Percentiles rank a stretch among this genome's conserved stretches.
Conservation (phyloP, 352 stramenopile genomes). For the Pythium myriotylum region DNA sequence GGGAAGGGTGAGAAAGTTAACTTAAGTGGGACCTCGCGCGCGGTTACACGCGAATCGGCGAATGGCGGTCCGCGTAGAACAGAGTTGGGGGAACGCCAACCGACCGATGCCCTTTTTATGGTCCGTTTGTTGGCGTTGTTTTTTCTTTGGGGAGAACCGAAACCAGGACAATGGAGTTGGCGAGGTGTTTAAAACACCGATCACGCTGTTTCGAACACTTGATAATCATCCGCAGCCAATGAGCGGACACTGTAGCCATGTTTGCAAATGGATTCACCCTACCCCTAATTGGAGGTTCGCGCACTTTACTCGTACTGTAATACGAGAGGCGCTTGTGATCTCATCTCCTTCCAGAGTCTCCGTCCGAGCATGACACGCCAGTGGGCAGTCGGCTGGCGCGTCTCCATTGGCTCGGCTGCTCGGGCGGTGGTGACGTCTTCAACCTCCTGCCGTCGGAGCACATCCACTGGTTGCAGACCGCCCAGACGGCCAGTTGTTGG, state of each 20-base stretch:
- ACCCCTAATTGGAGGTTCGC: not conserved
- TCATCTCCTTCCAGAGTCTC: not conserved
- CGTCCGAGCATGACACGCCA: not conserved
- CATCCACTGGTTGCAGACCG: too few relatives aligned
- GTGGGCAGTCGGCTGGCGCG: too few relatives aligned
- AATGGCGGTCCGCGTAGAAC: constrained; percentile 1
- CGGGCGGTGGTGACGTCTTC: too few relatives aligned
- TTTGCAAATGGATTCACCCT: not conserved
- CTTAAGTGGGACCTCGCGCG: not conserved
- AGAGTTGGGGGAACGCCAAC: not conserved
- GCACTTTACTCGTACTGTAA: not conserved
- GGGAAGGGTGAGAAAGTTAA: not conserved
- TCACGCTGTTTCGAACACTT: not conserved
- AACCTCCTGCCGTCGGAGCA: too few relatives aligned
- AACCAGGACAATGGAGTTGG: not conserved
- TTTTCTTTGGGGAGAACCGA: not conserved
- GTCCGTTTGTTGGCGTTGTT: too few relatives aligned
- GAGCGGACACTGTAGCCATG: not conserved
- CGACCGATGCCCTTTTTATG: not conserved
- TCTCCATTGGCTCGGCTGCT: too few relatives aligned
- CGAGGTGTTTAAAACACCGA: not conserved
- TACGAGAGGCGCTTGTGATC: not conserved
- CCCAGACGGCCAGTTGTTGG: not conserved
- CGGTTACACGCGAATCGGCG: not conserved
- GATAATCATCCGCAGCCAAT: not conserved